Conservation (phyloP, 305 asterid species). For the Fraxinus latifolia region DNA sequence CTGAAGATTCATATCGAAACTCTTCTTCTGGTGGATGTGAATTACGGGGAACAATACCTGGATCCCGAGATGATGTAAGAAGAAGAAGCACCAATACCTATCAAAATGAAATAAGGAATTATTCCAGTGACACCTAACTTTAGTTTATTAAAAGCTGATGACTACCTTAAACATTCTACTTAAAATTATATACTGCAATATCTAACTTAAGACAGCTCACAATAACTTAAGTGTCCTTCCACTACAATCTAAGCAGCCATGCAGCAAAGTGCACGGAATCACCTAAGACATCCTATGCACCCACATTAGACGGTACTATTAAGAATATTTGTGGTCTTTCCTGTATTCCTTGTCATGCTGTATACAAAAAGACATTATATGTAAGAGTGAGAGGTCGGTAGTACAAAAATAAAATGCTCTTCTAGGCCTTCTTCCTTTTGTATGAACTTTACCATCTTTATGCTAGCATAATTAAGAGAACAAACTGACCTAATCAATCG, state of each 20-base stretch:
- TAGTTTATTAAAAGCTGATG: neutral
- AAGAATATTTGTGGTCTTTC: neutral
- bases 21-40: conserved; percentile 94
- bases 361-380: neutral
- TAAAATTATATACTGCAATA: neutral
- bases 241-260: neutral
- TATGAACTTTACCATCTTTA: neutral
- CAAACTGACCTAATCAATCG: neutral
- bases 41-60: conserved; percentile 96
- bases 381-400: neutral
- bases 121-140: neutral
- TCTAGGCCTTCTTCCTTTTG: neutral
- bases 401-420: neutral
- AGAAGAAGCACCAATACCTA: conserved; percentile 75
- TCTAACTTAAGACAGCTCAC: conserved; percentile 5
- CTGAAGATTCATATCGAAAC: conserved; percentile 60
- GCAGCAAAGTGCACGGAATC: neutral
- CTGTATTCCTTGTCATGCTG: neutral
- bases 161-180: neutral
- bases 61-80: conserved; percentile 85
- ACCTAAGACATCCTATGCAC: neutral
- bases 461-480: neutral
- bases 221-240: neutral
- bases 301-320: neutral
- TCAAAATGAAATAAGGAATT: conserved; percentile 23